Conservation (phyloP, 1,284 basidiomycete species). For the Chalciporus sp. region DNA sequence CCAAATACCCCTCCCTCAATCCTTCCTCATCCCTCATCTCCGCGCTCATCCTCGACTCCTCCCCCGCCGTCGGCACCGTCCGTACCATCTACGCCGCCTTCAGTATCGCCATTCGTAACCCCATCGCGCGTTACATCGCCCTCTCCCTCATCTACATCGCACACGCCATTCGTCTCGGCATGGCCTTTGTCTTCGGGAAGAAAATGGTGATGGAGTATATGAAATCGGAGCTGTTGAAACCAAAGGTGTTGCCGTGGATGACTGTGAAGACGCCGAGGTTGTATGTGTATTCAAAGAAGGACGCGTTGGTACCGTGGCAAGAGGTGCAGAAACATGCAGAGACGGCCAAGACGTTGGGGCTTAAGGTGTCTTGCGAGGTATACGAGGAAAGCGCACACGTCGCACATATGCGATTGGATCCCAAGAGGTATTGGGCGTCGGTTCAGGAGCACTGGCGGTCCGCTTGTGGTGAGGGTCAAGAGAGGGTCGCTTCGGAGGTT, state of each 20-base stretch:
- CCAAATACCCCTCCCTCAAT: constrained; percentile 21
- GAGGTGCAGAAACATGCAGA: constrained; percentile 47
- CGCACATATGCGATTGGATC: constrained; percentile 52
- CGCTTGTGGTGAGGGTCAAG: constrained; percentile 18
- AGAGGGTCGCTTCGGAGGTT: background rate
- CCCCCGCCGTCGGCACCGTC: constrained; percentile 43
- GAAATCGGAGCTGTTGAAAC: constrained; percentile 36
- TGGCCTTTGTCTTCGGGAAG: constrained; percentile 18
- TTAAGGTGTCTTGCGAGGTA: constrained; percentile 40
- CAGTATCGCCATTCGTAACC: constrained; percentile 40
- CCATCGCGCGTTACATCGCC: constrained; percentile 32
- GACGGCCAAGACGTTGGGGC: constrained; percentile 38
- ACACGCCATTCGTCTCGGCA: constrained; percentile 19
- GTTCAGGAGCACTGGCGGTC: constrained; percentile 24
- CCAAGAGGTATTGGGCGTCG: constrained; percentile 35
- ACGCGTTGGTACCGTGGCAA: constrained; percentile 45
- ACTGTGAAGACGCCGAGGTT: constrained; percentile 45
- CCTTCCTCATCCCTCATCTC: constrained; percentile 24
- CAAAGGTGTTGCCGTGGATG: constrained; percentile 48
- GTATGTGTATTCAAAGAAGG: constrained; percentile 55
- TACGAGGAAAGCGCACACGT: constrained; percentile 57
- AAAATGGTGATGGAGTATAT: constrained; percentile 26
- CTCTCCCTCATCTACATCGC: constrained; percentile 26
- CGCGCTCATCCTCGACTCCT: constrained; percentile 54
- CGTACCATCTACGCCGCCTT: constrained; percentile 41